Evolutionary conservation across 2,329 filamentous ascomycete species (phyloP).

Genomic region (Ophiognomonia clavigignenti-juglandacearum): DNA sequence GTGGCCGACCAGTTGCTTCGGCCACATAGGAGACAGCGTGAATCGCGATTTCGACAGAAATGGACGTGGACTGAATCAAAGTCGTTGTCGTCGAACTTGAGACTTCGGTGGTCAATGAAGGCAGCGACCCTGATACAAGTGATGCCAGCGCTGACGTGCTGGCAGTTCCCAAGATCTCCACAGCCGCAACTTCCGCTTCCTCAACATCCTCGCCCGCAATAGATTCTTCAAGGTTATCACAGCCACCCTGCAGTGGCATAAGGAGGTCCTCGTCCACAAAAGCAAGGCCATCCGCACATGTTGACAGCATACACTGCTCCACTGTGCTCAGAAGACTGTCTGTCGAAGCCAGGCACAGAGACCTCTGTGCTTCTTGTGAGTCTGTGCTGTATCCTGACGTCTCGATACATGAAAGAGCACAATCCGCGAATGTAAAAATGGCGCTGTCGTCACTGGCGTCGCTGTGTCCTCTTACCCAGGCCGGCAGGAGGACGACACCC

Average conservation of each 20-base stretch:
- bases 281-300: conserved; percentile 4
- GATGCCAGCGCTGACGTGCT: background rate
- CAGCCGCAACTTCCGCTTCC: conserved; percentile 3
- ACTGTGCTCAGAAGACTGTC: conserved; percentile 7
- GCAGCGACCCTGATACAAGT: background rate
- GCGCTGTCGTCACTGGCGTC: conserved; percentile 1
- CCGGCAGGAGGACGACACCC: conserved; percentile 1
- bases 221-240: conserved; percentile 12
- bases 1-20: too few species aligned
- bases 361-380: conserved; percentile 10
- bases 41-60: too few species aligned
- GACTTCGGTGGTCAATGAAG: too few species aligned
- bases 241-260: conserved; percentile 13
- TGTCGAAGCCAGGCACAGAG: conserved; percentile 12
- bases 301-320: conserved; percentile 4
- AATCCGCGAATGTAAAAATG: conserved; percentile 11
- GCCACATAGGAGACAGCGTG: too few species aligned
- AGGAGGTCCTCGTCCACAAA: conserved; percentile 6
- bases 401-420: conserved; percentile 9
- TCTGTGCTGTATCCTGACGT: conserved; percentile 9
- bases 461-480: conserved; percentile 1
- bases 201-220: conserved; percentile 9
- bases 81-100: too few species aligned
- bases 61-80: too few species aligned
- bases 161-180: background rate